These are phyloP conservation scores for Harrya chromipes DNA, from an alignment of 768 basidiomycete genomes.

Conservation along the genomic window DNA sequence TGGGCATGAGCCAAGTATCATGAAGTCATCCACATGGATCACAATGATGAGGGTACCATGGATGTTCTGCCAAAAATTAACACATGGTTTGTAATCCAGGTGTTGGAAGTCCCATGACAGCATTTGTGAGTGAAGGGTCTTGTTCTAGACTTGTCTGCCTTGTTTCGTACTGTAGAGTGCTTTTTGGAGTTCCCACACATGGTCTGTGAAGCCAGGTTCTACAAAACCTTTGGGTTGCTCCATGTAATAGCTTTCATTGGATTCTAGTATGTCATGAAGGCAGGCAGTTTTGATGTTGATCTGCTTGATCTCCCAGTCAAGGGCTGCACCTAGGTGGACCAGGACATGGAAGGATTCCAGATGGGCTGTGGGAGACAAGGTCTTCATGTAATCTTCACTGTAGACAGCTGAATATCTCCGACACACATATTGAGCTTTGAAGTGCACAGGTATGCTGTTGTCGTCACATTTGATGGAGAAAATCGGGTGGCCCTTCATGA, in stretches of 20 bases:
- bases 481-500: conserved; percentile 27
- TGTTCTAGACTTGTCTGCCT: conserved; percentile 33
- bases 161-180: conserved; percentile 33
- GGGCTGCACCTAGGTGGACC: conserved; percentile 32
- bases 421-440: conserved; percentile 41
- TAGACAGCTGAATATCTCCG: conserved; percentile 41
- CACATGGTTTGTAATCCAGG: conserved; percentile 30
- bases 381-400: conserved; percentile 41
- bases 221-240: conserved; percentile 31
- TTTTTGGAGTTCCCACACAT: conserved; percentile 17
- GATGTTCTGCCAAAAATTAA: conserved; percentile 24
- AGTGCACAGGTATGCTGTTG: conserved; percentile 8
- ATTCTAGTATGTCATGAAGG: conserved; percentile 32
- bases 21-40: conserved; percentile 37
- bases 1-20: conserved; percentile 9
- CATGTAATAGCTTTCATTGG: conserved; percentile 34
- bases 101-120: conserved; percentile 29
- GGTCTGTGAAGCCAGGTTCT: conserved; percentile 8
- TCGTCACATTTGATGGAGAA: conserved; percentile 27
- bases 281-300: conserved; percentile 42
- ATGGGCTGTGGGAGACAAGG: conserved; percentile 39
- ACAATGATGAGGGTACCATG: conserved; percentile 25
- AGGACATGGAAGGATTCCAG: conserved; percentile 39
- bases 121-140: conserved; percentile 30
- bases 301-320: conserved; percentile 37